Percentiles rank a stretch among this genome's conserved stretches.
Evolutionary conservation across 495 filamentous ascomycete genomes (phyloP).

Genomic region (Aspergillus diversus): DNA sequence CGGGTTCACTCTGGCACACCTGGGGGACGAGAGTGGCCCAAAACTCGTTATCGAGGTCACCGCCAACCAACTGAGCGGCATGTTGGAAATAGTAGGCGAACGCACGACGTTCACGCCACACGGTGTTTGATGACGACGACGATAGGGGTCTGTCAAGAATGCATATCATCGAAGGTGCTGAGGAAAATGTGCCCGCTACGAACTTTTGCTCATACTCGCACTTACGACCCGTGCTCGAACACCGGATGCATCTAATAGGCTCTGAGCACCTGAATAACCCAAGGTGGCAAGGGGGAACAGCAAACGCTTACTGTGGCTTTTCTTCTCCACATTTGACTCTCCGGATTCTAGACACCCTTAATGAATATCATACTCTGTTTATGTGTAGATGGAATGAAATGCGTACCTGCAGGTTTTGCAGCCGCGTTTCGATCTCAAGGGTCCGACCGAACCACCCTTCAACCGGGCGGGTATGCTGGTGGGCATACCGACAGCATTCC

Average conservation of each 20-base stretch:
- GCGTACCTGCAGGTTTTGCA: constrained; percentile 49
- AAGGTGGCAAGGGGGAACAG: too few relatives aligned
- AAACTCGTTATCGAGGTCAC: constrained; percentile 55
- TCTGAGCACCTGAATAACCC: too few relatives aligned
- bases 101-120: constrained; percentile 43
- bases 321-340: constrained; percentile 62
- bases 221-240: constrained; percentile 53
- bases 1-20: constrained; percentile 58
- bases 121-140: constrained; percentile 31
- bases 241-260: constrained; percentile 36
- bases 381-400: background rate
- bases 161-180: constrained; percentile 13
- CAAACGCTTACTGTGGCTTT: constrained; percentile 37
- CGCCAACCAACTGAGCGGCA: constrained; percentile 38
- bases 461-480: background rate
- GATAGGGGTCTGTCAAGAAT: constrained; percentile 22
- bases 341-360: constrained; percentile 40
- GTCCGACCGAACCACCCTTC: constrained; percentile 4
- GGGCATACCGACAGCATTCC: constrained; percentile 5
- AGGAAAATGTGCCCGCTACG: constrained; percentile 14
- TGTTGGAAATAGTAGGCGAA: constrained; percentile 46
- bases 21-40: constrained; percentile 61
- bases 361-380: background rate
- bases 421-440: constrained; percentile 38
- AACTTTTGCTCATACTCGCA: constrained; percentile 41